Percentiles rank a stretch among this genome's conserved stretches.
phyloP scores from a whole-genome alignment of 2,329 filamentous ascomycete species.

The Davidsoniella eucalypti region DNA sequence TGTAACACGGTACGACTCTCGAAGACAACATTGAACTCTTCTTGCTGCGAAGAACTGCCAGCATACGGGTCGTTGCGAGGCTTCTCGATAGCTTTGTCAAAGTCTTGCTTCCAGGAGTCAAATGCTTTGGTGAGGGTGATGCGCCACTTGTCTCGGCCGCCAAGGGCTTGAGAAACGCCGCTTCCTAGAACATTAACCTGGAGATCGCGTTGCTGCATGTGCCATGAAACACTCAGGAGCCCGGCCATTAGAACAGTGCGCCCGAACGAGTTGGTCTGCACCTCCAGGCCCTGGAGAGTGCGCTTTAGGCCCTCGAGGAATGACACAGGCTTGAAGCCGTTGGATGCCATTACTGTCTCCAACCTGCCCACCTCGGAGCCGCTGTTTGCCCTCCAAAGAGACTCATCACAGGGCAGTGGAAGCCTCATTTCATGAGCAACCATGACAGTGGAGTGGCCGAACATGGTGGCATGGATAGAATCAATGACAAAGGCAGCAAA shows the following conservation, averaged over 20 bases:
- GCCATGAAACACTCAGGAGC: conserved; percentile 83
- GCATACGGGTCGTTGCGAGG: conserved; percentile 37
- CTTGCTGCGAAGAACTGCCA: conserved; percentile 1
- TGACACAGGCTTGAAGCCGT: conserved; percentile 67
- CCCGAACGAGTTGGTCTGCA: conserved; percentile 85
- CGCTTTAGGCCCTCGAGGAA: conserved; percentile 86
- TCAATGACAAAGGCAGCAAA: conserved; percentile 93
- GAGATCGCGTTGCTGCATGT: conserved; percentile 91
- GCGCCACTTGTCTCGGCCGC: conserved; percentile 83
- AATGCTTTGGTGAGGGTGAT: conserved; percentile 72
- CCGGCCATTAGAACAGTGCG: conserved; percentile 89
- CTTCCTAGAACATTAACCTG: conserved; percentile 71
- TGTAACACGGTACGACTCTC: conserved; percentile 82
- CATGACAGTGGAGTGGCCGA: conserved; percentile 93
- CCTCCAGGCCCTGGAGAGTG: conserved; percentile 69
- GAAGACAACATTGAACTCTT: conserved; percentile 41
- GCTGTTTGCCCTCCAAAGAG: conserved; percentile 79
- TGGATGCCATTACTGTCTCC: conserved; percentile 62
- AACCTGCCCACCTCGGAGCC: conserved; percentile 73
- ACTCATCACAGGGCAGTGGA: conserved; percentile 81
- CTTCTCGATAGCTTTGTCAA: conserved; percentile 62
- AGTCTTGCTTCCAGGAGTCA: conserved; percentile 85
- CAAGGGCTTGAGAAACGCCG: conserved; percentile 59
- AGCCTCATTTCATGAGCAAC: conserved; percentile 89
- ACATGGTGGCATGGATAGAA: conserved; percentile 93